A percentile compares a stretch with the other conserved stretches of the same genome.
These are phyloP conservation scores for Linnemannia elongata DNA, from an alignment of 192 early-diverging fungal genomes.

Conservation along the genomic window DNA sequence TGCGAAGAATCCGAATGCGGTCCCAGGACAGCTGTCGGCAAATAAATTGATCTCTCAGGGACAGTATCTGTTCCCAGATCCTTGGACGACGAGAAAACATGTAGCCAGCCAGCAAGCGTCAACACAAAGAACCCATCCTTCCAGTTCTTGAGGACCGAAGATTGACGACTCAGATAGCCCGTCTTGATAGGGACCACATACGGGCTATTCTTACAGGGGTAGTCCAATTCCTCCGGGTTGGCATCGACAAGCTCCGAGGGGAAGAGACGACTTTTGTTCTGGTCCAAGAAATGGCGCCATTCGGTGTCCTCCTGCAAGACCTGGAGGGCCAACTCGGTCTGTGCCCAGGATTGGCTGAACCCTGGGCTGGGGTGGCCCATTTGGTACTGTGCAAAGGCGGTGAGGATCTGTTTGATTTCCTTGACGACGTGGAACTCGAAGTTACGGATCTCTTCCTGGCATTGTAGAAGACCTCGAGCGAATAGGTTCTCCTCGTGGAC, in stretches of 20 bases:
- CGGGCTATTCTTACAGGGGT: constrained; percentile 57
- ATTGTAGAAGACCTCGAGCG: constrained; percentile 31
- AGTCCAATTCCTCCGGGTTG: constrained; percentile 57
- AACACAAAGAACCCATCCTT: constrained; percentile 61
- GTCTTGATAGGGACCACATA: constrained; percentile 54
- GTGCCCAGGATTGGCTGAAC: constrained; percentile 36
- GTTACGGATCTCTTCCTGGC: constrained; percentile 28
- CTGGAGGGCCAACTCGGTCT: constrained; percentile 44
- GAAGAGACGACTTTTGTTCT: constrained; percentile 34
- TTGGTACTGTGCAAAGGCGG: constrained; percentile 25
- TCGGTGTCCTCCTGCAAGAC: constrained; percentile 51
- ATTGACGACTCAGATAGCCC: constrained; percentile 54
- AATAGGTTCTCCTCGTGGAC: constrained; percentile 45
- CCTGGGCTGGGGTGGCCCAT: background rate
- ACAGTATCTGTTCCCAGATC: constrained; percentile 30
- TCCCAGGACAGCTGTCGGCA: constrained; percentile 48
- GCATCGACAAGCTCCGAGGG: constrained; percentile 52
- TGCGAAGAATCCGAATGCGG: constrained; percentile 32
- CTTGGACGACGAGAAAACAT: constrained; percentile 49
- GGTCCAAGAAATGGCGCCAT: constrained; percentile 54
- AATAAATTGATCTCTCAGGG: constrained; percentile 59
- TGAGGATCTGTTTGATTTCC: constrained; percentile 43
- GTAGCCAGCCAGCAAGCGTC: constrained; percentile 58
- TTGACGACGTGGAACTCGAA: constrained; percentile 50
- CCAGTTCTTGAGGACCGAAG: constrained; percentile 59